Evolutionary conservation across 345 rosid species (phyloP), one percentile per base, ranked within the genome.

Genomic region (Ailanthus altissimus): DNA sequence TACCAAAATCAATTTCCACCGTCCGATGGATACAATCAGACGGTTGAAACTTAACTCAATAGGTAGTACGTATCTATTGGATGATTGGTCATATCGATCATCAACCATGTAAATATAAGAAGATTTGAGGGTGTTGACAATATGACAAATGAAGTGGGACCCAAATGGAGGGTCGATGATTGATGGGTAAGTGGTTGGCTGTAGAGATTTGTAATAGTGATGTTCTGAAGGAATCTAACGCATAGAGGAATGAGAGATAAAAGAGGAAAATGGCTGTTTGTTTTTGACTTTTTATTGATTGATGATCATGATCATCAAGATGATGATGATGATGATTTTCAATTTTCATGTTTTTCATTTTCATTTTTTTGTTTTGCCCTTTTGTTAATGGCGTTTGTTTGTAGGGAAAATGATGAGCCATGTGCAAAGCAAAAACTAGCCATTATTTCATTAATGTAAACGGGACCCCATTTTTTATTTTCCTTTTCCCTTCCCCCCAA

Each of bases 341-440:
- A 47, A 49, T 32, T 32, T 32, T 32, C 38, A 32, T 1, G 3
- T 32, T 32, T 32, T 3, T n/a, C n/a, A n/a, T n/a, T n/a, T n/a
- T n/a, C n/a, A n/a, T n/a, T n/a, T n/a, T n/a, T n/a, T n/a, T n/a
- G n/a, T n/a, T 59, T 65, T 59, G 12, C 7, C 45, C 36, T 2
- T 42, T 23, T 15, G 38, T 68, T 70, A 63, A 69, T 75, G 79
- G 70, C 7, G 57, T 76, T 76, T 81, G 84, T 73, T 77, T 68
- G 75, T 46, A 78, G 71, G 71, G 54, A 67, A 53, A 77, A 77
- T 77, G 75, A 77, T 62, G 75, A 67, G 72, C 11, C 78, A 81
- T 81, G 81, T 77, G 81, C 49, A 60, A n/a, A 59, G 66, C 79
- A 45, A 61, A 70, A 58, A 38, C 56, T 51, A 59, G 21, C 74